Percentiles rank a stretch among this genome's conserved stretches.
Evolutionary conservation across 768 basidiomycete genomes (phyloP).

Genomic region (Rossbeevera mucosa): DNA sequence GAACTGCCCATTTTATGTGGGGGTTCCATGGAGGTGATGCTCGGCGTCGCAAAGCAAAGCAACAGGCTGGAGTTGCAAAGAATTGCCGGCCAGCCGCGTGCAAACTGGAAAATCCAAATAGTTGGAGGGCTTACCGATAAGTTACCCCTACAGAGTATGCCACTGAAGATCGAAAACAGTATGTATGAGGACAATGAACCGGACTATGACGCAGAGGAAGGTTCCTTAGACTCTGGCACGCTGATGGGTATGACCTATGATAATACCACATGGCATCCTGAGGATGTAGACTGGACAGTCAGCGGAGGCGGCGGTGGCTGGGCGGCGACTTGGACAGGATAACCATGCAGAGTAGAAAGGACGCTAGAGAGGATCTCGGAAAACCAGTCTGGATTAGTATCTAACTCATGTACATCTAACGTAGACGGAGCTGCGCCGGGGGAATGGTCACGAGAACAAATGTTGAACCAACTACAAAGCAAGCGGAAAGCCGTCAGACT

Average conservation of each 20-base stretch:
- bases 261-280: slow-evolving; percentile 1
- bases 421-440: slow-evolving; percentile 8
- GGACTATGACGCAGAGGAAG: slow-evolving; percentile 15
- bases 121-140: slow-evolving; percentile 16
- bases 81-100: slow-evolving; percentile 14
- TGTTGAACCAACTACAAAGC: slow-evolving; percentile 6
- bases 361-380: background rate
- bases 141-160: slow-evolving; percentile 3
- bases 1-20: slow-evolving; percentile 32
- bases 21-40: slow-evolving; percentile 29
- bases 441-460: background rate
- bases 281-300: slow-evolving; percentile 5
- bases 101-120: slow-evolving; percentile 31
- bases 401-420: slow-evolving; percentile 25
- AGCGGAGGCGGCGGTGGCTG: slow-evolving; percentile 6
- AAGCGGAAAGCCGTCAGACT: slow-evolving; percentile 9
- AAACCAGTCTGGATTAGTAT: slow-evolving; percentile 17
- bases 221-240: slow-evolving; percentile 28
- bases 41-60: slow-evolving; percentile 23
- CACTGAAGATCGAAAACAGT: slow-evolving; percentile 9
- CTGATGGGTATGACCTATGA: slow-evolving; percentile 14
- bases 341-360: background rate
- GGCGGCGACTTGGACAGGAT: slow-evolving; percentile 1
- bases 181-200: slow-evolving; percentile 20
- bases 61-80: slow-evolving; percentile 21